A percentile compares a stretch with the other conserved stretches of the same genome.
Evolutionary conservation across 345 rosid species (phyloP).

Genomic region (Ailanthus altissimus): DNA sequence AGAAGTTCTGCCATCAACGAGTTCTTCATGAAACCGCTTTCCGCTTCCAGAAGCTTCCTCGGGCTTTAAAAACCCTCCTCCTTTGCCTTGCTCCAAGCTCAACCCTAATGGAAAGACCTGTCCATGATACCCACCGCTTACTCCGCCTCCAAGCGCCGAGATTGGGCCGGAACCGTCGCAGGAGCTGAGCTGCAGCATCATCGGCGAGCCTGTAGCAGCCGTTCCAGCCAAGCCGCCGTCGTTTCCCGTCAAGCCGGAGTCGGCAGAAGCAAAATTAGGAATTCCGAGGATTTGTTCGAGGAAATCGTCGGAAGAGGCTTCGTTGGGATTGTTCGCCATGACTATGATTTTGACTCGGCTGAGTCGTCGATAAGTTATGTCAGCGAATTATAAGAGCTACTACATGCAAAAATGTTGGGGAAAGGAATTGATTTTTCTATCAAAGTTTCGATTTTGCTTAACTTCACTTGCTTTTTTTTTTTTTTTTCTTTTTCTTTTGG

Average conservation of each 20-base stretch:
- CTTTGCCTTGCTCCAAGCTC: slow-evolving; percentile 90
- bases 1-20: slow-evolving; percentile 63
- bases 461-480: neutral
- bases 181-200: slow-evolving; percentile 89
- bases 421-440: neutral
- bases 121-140: slow-evolving; percentile 66
- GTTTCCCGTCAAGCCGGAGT: slow-evolving; percentile 48
- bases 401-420: slow-evolving; percentile 38
- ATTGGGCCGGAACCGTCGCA: slow-evolving; percentile 66
- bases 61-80: slow-evolving; percentile 71
- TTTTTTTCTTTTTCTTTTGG: neutral
- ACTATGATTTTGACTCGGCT: slow-evolving; percentile 47
- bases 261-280: slow-evolving; percentile 64
- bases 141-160: slow-evolving; percentile 45
- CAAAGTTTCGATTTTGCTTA: slow-evolving; percentile 11
- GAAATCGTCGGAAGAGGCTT: slow-evolving; percentile 78
- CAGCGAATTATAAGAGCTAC: slow-evolving; percentile 14
- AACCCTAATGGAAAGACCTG: slow-evolving; percentile 76
- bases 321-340: slow-evolving; percentile 86
- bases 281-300: slow-evolving; percentile 86
- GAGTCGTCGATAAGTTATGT: slow-evolving; percentile 34
- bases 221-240: slow-evolving; percentile 49
- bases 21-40: slow-evolving; percentile 74
- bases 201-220: slow-evolving; percentile 51
- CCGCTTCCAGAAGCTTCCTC: slow-evolving; percentile 79